Percentiles rank a stretch among this genome's conserved stretches.
Conservation (phyloP, 1,284 basidiomycete genomes). For the Heterobasidion occidentale region DNA sequence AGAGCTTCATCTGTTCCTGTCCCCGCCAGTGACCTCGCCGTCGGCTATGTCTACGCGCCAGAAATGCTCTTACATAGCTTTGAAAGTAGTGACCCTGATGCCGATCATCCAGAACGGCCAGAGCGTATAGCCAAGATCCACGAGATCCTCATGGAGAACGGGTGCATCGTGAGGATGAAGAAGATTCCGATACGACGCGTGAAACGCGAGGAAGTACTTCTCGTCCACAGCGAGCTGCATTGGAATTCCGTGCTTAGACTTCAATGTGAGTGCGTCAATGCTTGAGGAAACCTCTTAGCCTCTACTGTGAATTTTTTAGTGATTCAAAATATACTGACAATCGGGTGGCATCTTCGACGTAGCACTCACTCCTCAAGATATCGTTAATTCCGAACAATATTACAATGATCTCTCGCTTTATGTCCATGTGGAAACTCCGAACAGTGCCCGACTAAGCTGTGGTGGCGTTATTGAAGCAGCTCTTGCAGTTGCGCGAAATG, state of each 20-base stretch:
- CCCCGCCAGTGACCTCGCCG: constrained; percentile 15
- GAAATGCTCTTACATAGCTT: constrained; percentile 86
- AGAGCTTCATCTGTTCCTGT: constrained; percentile 10
- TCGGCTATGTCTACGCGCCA: constrained; percentile 83
- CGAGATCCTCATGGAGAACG: constrained; percentile 49
- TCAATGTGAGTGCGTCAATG: constrained; percentile 44
- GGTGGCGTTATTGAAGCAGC: constrained; percentile 93
- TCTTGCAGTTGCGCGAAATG: constrained; percentile 77
- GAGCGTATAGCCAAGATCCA: constrained; percentile 81
- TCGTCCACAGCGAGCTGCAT: constrained; percentile 86
- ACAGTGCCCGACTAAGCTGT: constrained; percentile 82
- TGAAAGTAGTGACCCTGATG: constrained; percentile 37
- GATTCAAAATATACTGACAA: constrained; percentile 9
- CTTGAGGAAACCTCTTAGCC: constrained; percentile 7
- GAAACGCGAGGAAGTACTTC: constrained; percentile 69
- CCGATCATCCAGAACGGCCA: constrained; percentile 83
- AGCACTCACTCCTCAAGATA: constrained; percentile 72
- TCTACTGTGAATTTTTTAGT: constrained; percentile 2
- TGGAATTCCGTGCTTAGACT: constrained; percentile 87
- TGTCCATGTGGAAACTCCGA: constrained; percentile 80
- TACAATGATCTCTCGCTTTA: constrained; percentile 92
- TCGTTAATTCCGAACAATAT: constrained; percentile 65
- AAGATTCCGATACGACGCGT: constrained; percentile 72
- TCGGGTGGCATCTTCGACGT: neutral
- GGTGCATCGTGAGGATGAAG: constrained; percentile 72